Base-by-base conservation (phyloP, 768 basidiomycete genomes). In the Leccinum broughii region DNA sequence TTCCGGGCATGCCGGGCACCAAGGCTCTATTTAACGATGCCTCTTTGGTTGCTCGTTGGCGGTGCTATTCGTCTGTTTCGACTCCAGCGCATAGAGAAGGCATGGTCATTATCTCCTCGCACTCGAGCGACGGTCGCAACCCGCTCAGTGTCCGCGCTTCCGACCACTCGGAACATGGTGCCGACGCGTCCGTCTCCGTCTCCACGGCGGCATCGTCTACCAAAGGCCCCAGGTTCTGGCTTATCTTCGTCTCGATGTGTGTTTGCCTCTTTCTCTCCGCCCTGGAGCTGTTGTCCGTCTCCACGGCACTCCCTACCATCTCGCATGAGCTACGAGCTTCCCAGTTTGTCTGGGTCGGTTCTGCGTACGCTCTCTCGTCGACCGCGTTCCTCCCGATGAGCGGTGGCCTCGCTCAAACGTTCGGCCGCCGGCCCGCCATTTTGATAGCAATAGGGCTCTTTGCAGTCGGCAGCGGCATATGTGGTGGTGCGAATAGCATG, bases 401-500 rank as follows among this genome's bases (percentile, higher is more conserved):
- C 22, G 22, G 22, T 24, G 22, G 22, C 22, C 22, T 24, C 22
- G 22, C 22, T 24, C 22, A 24, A 24, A 24, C 22, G 22, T 24
- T 24, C 22, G 22, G 22, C 22, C 22, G 22, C 22, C 22, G 22
- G 14, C 66, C 68, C 13, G 64, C 70, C 26, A 61, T 72, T n/a
- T 54, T 76, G 28, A 50, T 58, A 0, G 41, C 68, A 4, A 58
- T 75, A 13, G 55, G 63, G 11, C 58, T 75, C 6, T 77, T 76
- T 51, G 71, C 72, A 0, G 51, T 76, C 22, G 78, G 79, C 1
- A 75, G 74, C 13, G 77, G 75, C 14, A 28, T 80, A 1, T 75
- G 71, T 24, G 22, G 22, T 24, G 63, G 60, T 3, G 69, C 67
- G 3, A 61, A 20, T 3, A 66, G 49, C 20, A 64, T 70, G 60